Percentiles rank a stretch among this genome's conserved stretches.
phyloP scores from a whole-genome alignment of 805 yeast species.

The Metschnikowia baotianmanensis region DNA sequence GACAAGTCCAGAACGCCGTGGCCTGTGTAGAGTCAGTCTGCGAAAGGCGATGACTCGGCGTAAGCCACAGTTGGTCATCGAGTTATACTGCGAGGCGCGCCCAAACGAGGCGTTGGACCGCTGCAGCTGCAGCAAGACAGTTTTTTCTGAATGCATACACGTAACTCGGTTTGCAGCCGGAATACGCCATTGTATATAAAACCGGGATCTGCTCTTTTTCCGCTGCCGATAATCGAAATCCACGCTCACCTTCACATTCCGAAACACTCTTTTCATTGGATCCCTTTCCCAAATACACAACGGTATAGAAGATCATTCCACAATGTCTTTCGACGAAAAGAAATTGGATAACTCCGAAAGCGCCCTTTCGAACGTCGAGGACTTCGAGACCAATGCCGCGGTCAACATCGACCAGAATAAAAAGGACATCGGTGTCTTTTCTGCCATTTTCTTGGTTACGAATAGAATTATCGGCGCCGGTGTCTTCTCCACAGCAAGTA shows the following conservation, averaged over 20 bases:
- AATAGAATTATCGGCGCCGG: constrained; percentile 24
- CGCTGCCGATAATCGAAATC: background rate
- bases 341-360: constrained; percentile 11
- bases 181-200: constrained; percentile 4
- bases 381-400: constrained; percentile 20
- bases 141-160: background rate
- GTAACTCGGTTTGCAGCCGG: constrained; percentile 12
- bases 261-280: no score
- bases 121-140: no score
- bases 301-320: background rate
- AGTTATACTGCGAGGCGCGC: constrained; percentile 1
- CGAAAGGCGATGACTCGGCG: constrained; percentile 2
- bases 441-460: constrained; percentile 29
- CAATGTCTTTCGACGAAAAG: constrained; percentile 12
- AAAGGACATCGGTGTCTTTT: constrained; percentile 44
- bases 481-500: constrained; percentile 22
- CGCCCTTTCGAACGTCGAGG: constrained; percentile 10
- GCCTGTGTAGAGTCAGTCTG: background rate
- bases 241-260: background rate
- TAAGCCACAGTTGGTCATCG: constrained; percentile 6
- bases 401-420: constrained; percentile 42
- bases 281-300: background rate
- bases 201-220: constrained; percentile 1
- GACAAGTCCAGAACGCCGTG: constrained; percentile 11
- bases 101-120: background rate